phyloP scores from a whole-genome alignment of 495 filamentous ascomycete species.

The Xylaria castorea region DNA sequence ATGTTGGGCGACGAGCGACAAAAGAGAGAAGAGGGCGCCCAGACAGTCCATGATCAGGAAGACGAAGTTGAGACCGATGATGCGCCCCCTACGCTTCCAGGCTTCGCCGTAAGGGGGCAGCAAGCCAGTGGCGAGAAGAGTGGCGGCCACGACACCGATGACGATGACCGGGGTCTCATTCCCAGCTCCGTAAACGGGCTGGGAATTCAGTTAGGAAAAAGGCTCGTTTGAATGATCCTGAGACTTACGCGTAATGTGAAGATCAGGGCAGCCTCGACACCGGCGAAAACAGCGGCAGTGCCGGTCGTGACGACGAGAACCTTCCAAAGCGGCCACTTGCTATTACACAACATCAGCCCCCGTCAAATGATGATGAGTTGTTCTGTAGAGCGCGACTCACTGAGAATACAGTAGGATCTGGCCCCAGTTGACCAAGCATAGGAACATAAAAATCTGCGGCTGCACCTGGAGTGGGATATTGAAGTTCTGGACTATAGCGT shows the following conservation, averaged over 20 bases:
- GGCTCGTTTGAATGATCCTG: constrained; percentile 1
- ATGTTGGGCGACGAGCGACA: constrained; percentile 73
- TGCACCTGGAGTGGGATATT: constrained; percentile 79
- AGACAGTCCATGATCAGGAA: constrained; percentile 75
- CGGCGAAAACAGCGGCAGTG: constrained; percentile 58
- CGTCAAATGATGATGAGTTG: not conserved
- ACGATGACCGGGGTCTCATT: constrained; percentile 61
- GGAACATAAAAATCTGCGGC: constrained; percentile 70
- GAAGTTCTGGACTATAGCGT: constrained; percentile 64
- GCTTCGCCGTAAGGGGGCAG: constrained; percentile 76
- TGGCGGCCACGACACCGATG: constrained; percentile 65
- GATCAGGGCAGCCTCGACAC: constrained; percentile 66
- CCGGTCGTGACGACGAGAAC: constrained; percentile 50
- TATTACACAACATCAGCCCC: not conserved
- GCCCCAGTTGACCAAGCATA: constrained; percentile 70
- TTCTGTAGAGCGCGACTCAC: constrained; percentile 45
- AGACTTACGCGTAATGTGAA: constrained; percentile 62
- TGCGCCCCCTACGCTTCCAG: constrained; percentile 71
- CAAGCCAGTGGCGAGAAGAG: constrained; percentile 66
- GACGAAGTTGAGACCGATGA: constrained; percentile 71
- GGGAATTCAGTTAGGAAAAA: not conserved
- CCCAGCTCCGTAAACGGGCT: constrained; percentile 59
- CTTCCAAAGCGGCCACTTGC: constrained; percentile 60
- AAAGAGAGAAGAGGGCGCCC: constrained; percentile 77
- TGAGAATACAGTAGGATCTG: constrained; percentile 69